Evolutionary conservation across 106 monocot species (phyloP).

Genomic region (Agapanthus africanus): DNA sequence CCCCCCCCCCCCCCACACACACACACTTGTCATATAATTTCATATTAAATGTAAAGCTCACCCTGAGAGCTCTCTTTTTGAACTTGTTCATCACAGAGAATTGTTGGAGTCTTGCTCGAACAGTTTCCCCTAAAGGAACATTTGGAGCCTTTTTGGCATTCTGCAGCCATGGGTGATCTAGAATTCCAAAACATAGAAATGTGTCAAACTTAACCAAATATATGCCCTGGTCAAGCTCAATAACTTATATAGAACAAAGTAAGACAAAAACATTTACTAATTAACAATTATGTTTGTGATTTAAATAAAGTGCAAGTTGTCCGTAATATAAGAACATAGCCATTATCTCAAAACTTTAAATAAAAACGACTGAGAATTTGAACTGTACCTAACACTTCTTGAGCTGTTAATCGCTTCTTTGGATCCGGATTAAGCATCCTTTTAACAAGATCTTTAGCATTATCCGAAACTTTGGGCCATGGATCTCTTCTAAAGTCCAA

Average conservation of each 20-base stretch:
- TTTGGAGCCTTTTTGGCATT: slow-evolving; percentile 45
- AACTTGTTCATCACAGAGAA: slow-evolving; percentile 57
- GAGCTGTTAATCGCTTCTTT: slow-evolving; percentile 34
- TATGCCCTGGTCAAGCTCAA: neutral
- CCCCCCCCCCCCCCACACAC: neutral
- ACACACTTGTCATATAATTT: neutral
- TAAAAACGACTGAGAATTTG: neutral
- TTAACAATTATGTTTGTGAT: neutral
- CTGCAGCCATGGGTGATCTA: slow-evolving; percentile 52
- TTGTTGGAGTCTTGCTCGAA: slow-evolving; percentile 45
- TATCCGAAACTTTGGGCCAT: slow-evolving; percentile 50
- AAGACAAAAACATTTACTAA: neutral
- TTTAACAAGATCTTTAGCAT: slow-evolving; percentile 47
- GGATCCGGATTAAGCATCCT: slow-evolving; percentile 48
- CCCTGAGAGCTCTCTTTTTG: slow-evolving; percentile 53
- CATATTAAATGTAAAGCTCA: slow-evolving; percentile 11
- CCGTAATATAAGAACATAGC: neutral
- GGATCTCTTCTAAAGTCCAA: slow-evolving; percentile 49
- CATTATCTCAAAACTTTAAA: neutral
- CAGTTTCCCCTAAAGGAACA: slow-evolving; percentile 38
- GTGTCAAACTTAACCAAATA: neutral
- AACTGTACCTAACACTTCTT: slow-evolving; percentile 42
- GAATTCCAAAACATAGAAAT: slow-evolving; percentile 2
- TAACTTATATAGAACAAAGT: neutral
- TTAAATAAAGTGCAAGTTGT: neutral